Percentiles rank a stretch among this genome's conserved stretches.
Conservation (phyloP, 2,329 filamentous ascomycete species). For the Capronia americana region DNA sequence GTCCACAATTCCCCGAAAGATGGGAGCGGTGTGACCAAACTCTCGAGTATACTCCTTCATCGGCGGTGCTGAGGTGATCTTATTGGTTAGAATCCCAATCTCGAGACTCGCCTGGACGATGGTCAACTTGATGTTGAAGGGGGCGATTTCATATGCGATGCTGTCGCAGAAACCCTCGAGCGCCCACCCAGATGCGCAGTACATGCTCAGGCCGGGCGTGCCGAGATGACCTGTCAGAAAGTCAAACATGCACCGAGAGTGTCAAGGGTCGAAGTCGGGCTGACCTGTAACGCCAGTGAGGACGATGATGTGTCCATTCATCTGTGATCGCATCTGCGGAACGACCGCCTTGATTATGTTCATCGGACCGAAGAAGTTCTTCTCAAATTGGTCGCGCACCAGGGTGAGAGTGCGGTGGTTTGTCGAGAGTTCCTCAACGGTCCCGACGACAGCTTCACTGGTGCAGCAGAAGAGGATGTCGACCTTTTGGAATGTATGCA, state of each 20-base stretch:
- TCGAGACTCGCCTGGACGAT: slow-evolving; percentile 96
- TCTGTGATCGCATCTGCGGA: slow-evolving; percentile 77
- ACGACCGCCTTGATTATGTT: slow-evolving; percentile 92
- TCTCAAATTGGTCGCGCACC: slow-evolving; percentile 89
- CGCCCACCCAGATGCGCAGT: slow-evolving; percentile 92
- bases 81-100: slow-evolving; percentile 84
- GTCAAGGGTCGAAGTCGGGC: slow-evolving; percentile 58
- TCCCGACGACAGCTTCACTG: slow-evolving; percentile 86
- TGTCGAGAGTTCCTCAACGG: slow-evolving; percentile 86
- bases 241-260: background rate
- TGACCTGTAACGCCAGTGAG: slow-evolving; percentile 90
- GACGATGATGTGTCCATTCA: slow-evolving; percentile 87
- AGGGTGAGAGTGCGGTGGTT: slow-evolving; percentile 75
- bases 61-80: slow-evolving; percentile 81
- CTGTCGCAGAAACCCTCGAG: slow-evolving; percentile 95
- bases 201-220: slow-evolving; percentile 87
- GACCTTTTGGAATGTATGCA: slow-evolving; percentile 81
- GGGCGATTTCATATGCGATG: slow-evolving; percentile 92
- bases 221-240: slow-evolving; percentile 73
- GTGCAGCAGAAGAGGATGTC: slow-evolving; percentile 91
- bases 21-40: slow-evolving; percentile 73
- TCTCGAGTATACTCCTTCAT: slow-evolving; percentile 72
- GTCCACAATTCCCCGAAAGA: slow-evolving; percentile 80
- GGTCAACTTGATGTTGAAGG: slow-evolving; percentile 95
- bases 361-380: slow-evolving; percentile 92